Percentiles rank a stretch among this genome's conserved stretches.
phyloP scores from a whole-genome alignment of 169 alveolate genomes.

The Plasmodium sp. region DNA sequence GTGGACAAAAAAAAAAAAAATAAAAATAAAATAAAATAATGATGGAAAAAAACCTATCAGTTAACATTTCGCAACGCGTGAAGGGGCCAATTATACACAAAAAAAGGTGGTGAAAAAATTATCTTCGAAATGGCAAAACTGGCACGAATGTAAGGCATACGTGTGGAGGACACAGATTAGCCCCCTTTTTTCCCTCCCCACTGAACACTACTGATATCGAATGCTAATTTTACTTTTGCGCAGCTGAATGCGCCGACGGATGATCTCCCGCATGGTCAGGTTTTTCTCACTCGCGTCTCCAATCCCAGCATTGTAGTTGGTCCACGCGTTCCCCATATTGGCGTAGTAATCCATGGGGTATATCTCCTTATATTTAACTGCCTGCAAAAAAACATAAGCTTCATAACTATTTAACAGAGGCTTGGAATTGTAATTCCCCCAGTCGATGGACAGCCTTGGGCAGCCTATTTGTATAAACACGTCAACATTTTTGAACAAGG shows the following conservation, averaged over 20 bases:
- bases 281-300: constrained; percentile 36
- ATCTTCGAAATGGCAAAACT: not conserved
- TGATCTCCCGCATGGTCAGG: constrained; percentile 45
- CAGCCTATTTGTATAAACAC: constrained; percentile 95
- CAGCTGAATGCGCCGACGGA: constrained; percentile 46
- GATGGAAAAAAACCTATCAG: not conserved
- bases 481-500: constrained; percentile 77
- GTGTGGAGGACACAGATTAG: not conserved
- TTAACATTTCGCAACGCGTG: not conserved
- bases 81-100: not conserved
- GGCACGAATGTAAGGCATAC: not conserved
- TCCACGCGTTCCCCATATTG: constrained; percentile 91
- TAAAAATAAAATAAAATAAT: too few species aligned
- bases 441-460: constrained; percentile 99
- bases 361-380: constrained; percentile 75
- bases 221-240: constrained; percentile 30
- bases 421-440: constrained; percentile 95
- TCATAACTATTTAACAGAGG: constrained; percentile 98
- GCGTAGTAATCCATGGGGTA: constrained; percentile 95
- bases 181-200: not conserved
- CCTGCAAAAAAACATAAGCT: constrained; percentile 94
- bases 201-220: constrained; percentile 21
- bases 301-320: constrained; percentile 84
- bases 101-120: too few species aligned
- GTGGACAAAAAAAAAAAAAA: too few species aligned